These are phyloP conservation scores for Russula griseocarnosa DNA, from an alignment of 768 basidiomycete genomes.

Conservation along the genomic window DNA sequence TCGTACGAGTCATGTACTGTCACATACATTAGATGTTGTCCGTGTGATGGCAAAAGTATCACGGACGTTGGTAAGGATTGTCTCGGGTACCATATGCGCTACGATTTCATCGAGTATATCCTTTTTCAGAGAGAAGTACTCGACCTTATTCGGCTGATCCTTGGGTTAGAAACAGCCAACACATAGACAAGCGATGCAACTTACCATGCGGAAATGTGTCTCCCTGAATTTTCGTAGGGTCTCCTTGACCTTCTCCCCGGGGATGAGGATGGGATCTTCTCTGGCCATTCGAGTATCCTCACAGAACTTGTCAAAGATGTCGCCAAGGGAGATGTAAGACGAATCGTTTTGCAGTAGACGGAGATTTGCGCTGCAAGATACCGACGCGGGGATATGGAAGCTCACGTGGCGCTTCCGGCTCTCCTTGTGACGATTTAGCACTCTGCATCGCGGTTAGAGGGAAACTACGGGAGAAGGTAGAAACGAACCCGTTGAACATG, in stretches of 20 bases:
- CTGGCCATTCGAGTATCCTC: slow-evolving; percentile 65
- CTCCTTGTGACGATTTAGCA: slow-evolving; percentile 84
- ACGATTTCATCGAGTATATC: slow-evolving; percentile 87
- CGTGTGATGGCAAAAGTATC: background rate
- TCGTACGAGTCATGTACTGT: slow-evolving; percentile 88
- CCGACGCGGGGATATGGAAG: slow-evolving; percentile 86
- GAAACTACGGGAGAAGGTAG: background rate
- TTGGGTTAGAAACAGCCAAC: background rate
- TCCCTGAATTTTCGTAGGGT: slow-evolving; percentile 58
- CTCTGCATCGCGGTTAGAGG: slow-evolving; percentile 44
- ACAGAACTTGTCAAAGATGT: slow-evolving; percentile 92
- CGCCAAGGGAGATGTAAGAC: slow-evolving; percentile 85
- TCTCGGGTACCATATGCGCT: slow-evolving; percentile 85
- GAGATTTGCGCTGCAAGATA: slow-evolving; percentile 78
- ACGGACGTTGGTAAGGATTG: slow-evolving; percentile 74
- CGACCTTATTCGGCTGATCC: slow-evolving; percentile 53
- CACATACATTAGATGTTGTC: slow-evolving; percentile 12
- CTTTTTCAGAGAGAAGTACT: slow-evolving; percentile 69
- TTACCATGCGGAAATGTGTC: slow-evolving; percentile 41
- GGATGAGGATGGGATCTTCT: slow-evolving; percentile 84
- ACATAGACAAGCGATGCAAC: slow-evolving; percentile 19
- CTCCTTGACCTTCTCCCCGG: slow-evolving; percentile 78
- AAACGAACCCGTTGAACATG: slow-evolving; percentile 79
- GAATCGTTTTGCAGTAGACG: slow-evolving; percentile 89
- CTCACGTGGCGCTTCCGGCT: slow-evolving; percentile 84